Conservation (phyloP, 2,329 filamentous ascomycete genomes). For the Aspergillus proliferans region DNA sequence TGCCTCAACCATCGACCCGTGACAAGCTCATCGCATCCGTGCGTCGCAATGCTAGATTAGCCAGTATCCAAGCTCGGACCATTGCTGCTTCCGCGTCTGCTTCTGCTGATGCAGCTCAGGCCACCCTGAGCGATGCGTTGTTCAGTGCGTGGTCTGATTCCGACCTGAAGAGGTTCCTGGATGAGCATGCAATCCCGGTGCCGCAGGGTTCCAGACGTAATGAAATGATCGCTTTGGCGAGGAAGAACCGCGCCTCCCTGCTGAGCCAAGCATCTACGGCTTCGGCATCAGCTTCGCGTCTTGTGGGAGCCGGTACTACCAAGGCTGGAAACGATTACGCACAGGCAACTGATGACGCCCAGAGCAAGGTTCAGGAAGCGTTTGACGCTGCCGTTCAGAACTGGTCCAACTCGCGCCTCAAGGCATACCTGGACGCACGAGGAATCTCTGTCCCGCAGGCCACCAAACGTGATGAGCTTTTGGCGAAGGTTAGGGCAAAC, state of each 20-base stretch:
- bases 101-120: slow-evolving; percentile 63
- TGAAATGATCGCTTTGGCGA: slow-evolving; percentile 81
- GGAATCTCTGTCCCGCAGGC: slow-evolving; percentile 68
- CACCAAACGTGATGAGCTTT: slow-evolving; percentile 65
- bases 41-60: slow-evolving; percentile 81
- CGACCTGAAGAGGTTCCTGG: slow-evolving; percentile 84
- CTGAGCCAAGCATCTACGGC: slow-evolving; percentile 46
- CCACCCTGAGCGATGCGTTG: slow-evolving; percentile 71
- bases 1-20: slow-evolving; percentile 74
- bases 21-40: slow-evolving; percentile 85
- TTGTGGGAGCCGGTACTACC: slow-evolving; percentile 65
- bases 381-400: slow-evolving; percentile 57
- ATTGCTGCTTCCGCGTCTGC: slow-evolving; percentile 56
- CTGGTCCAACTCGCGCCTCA: slow-evolving; percentile 73
- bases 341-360: slow-evolving; percentile 64
- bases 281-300: slow-evolving; percentile 40
- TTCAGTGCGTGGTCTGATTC: slow-evolving; percentile 87
- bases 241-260: slow-evolving; percentile 71
- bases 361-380: slow-evolving; percentile 56
- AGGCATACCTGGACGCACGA: slow-evolving; percentile 70
- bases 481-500: slow-evolving; percentile 67
- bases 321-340: slow-evolving; percentile 71
- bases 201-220: slow-evolving; percentile 88
- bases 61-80: slow-evolving; percentile 62
- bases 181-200: slow-evolving; percentile 83